A percentile compares a stretch with the other conserved stretches of the same genome.
Evolutionary conservation across 2,329 filamentous ascomycete species (phyloP).

Genomic region (Fusarium verrucosum): DNA sequence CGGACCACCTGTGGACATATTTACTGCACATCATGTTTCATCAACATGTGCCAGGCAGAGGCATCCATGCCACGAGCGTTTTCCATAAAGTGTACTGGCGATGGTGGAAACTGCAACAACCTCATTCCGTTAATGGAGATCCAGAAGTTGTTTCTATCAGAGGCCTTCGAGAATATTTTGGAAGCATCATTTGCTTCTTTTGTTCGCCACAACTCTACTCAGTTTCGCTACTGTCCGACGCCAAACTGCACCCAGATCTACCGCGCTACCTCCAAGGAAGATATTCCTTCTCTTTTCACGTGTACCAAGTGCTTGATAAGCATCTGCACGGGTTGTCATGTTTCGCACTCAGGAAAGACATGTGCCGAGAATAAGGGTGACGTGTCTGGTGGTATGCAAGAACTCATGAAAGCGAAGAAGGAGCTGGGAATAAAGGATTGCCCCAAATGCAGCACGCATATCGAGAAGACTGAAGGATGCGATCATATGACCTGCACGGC

Average conservation of each 20-base stretch:
- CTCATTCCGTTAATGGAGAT: slow-evolving; percentile 41
- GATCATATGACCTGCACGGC: slow-evolving; percentile 56
- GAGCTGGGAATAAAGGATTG: slow-evolving; percentile 53
- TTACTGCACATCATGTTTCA: slow-evolving; percentile 56
- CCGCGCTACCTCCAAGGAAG: slow-evolving; percentile 33
- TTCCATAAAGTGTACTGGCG: background rate
- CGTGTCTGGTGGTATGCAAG: slow-evolving; percentile 39
- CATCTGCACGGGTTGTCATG: slow-evolving; percentile 51
- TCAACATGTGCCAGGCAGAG: slow-evolving; percentile 25
- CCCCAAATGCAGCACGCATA: slow-evolving; percentile 51
- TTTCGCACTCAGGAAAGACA: slow-evolving; percentile 46
- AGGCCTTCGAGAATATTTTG: slow-evolving; percentile 49
- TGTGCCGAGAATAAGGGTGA: slow-evolving; percentile 49
- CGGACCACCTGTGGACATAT: slow-evolving; percentile 51
- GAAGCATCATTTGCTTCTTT: slow-evolving; percentile 50
- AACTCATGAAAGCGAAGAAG: slow-evolving; percentile 46
- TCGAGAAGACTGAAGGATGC: slow-evolving; percentile 58
- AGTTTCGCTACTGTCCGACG: slow-evolving; percentile 54
- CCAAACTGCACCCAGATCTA: slow-evolving; percentile 57
- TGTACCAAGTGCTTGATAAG: slow-evolving; percentile 51
- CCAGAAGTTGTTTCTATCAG: slow-evolving; percentile 41
- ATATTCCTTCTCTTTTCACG: slow-evolving; percentile 32
- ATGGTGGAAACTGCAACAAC: background rate
- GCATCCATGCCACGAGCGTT: background rate
- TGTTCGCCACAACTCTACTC: slow-evolving; percentile 45